Conservation (phyloP, 2,329 filamentous ascomycete species). For the Penicillium sp. region DNA sequence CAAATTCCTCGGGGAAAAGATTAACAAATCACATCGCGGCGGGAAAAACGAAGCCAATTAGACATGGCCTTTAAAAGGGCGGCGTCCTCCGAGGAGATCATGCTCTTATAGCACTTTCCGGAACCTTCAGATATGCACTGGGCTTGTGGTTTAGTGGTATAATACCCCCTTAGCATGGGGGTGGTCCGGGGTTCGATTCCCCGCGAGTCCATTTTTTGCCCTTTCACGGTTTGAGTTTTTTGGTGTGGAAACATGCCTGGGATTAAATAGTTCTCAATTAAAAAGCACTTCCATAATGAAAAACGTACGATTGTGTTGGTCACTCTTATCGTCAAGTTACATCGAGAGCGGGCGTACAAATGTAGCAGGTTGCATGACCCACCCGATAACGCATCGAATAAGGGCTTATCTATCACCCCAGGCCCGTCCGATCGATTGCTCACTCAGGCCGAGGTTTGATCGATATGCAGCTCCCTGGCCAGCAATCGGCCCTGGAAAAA, state of each 20-base stretch:
- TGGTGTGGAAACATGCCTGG: neutral
- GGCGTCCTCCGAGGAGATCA: too few relatives aligned
- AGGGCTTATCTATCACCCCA: neutral
- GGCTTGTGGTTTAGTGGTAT: slow-evolving; percentile 46
- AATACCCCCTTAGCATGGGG: slow-evolving; percentile 47
- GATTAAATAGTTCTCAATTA: neutral
- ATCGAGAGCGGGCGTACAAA: neutral
- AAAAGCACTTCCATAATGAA: too few relatives aligned
- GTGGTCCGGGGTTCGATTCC: slow-evolving; percentile 49
- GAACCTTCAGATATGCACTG: neutral
- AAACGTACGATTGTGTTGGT: neutral
- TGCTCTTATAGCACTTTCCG: neutral
- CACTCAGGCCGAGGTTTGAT: neutral
- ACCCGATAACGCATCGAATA: neutral
- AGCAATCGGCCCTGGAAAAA: neutral
- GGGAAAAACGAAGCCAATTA: neutral
- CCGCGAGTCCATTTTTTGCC: slow-evolving; percentile 39
- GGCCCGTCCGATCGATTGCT: neutral
- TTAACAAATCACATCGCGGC: neutral
- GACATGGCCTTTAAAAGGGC: neutral
- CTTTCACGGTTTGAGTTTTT: neutral
- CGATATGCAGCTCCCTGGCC: neutral
- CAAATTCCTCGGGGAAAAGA: neutral
- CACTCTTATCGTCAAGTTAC: neutral
- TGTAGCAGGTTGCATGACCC: neutral